phyloP scores from a whole-genome alignment of 257 asterid genomes.

The Asclepias syriaca region DNA sequence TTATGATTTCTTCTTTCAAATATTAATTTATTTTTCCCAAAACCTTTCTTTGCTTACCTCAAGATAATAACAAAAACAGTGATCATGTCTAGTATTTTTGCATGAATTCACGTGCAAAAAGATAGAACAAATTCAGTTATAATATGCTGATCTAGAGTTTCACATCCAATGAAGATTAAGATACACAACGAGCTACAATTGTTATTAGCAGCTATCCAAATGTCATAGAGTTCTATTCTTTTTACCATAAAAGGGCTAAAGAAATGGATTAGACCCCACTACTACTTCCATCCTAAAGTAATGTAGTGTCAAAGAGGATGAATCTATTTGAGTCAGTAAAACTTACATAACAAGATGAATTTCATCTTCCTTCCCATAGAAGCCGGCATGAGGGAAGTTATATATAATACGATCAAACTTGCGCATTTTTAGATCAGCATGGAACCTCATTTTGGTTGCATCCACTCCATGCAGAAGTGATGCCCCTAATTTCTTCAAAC shows the following conservation, averaged over 20 bases:
- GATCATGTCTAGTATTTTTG: too few species aligned
- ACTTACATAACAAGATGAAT: conserved; percentile 27
- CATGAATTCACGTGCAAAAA: background rate
- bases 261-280: background rate
- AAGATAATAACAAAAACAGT: too few species aligned
- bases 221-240: background rate
- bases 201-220: background rate
- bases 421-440: conserved; percentile 19
- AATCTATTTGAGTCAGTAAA: background rate
- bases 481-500: conserved; percentile 38
- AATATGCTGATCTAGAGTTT: background rate
- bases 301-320: background rate
- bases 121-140: background rate
- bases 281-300: background rate
- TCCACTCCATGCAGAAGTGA: conserved; percentile 44
- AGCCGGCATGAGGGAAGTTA: conserved; percentile 82
- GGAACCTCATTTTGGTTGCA: conserved; percentile 39
- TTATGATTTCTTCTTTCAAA: too few species aligned
- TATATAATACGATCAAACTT: conserved; percentile 54
- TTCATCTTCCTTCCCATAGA: conserved; percentile 37
- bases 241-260: background rate
- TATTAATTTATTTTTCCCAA: too few species aligned
- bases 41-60: too few species aligned
- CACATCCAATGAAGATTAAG: background rate
- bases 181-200: background rate